phyloP scores from a whole-genome alignment of 495 filamentous ascomycete species.

The Hyaloscypha finlandica region DNA sequence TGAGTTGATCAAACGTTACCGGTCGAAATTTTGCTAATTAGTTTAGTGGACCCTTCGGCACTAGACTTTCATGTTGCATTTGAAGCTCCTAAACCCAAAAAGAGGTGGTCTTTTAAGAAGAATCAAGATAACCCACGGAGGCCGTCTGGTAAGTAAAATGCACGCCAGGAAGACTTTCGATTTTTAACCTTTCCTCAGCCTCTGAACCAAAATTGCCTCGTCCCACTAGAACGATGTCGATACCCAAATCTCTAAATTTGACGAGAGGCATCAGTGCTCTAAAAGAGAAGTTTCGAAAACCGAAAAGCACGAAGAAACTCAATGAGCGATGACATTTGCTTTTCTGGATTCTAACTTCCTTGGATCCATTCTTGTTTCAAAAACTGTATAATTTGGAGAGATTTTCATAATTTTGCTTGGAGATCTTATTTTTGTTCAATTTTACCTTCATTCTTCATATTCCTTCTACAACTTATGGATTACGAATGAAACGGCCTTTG shows the following conservation, averaged over 20 bases:
- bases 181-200: neutral
- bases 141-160: neutral
- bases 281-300: slow-evolving; percentile 3
- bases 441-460: neutral
- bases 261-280: neutral
- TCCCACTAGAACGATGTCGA: neutral
- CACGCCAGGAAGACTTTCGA: no score
- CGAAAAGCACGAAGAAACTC: neutral
- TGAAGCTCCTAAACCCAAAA: slow-evolving; percentile 1
- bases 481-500: neutral
- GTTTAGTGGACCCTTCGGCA: neutral
- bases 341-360: neutral
- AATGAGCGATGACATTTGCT: neutral
- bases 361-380: neutral
- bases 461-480: neutral
- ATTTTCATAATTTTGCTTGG: neutral
- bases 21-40: neutral
- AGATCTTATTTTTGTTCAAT: neutral
- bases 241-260: neutral
- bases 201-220: neutral
- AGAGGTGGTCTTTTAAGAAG: slow-evolving; percentile 3
- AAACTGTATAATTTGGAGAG: neutral
- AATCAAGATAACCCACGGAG: slow-evolving; percentile 4
- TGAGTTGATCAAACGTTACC: neutral
- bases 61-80: neutral